Percentiles rank a stretch among this genome's conserved stretches.
Evolutionary conservation across 2,329 filamentous ascomycete genomes (phyloP).

Genomic region (Aciculosporium take): DNA sequence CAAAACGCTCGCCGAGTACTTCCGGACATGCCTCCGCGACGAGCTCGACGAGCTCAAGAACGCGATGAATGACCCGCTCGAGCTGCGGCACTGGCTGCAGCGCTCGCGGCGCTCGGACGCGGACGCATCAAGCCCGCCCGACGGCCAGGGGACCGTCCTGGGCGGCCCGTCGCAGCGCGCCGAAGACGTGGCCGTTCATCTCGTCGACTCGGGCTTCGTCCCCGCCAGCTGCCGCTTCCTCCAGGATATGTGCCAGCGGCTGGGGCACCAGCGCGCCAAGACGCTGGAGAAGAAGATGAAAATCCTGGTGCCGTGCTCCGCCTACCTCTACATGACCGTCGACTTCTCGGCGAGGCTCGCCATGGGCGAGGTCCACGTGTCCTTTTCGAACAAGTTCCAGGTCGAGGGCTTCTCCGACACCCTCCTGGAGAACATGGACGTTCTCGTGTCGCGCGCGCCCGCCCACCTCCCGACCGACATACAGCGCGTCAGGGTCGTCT

Average conservation of each 20-base stretch:
- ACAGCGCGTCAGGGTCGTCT: constrained; percentile 49
- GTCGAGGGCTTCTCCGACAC: constrained; percentile 38
- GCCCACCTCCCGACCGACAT: constrained; percentile 59
- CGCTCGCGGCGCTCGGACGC: constrained; percentile 20
- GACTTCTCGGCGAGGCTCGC: constrained; percentile 48
- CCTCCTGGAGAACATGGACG: constrained; percentile 39
- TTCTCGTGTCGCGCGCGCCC: constrained; percentile 56
- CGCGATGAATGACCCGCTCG: constrained; percentile 33
- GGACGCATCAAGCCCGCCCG: constrained; percentile 25
- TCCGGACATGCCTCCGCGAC: constrained; percentile 33
- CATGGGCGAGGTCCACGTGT: constrained; percentile 53
- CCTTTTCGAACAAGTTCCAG: constrained; percentile 53
- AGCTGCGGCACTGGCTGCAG: constrained; percentile 40
- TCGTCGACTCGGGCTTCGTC: constrained; percentile 48
- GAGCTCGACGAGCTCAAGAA: constrained; percentile 38
- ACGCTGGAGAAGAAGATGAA: constrained; percentile 41
- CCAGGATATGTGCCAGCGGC: constrained; percentile 28
- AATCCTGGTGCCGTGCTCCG: constrained; percentile 45
- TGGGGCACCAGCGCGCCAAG: constrained; percentile 39
- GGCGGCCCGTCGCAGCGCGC: constrained; percentile 35
- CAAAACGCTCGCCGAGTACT: constrained; percentile 30
- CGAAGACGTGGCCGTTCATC: constrained; percentile 36
- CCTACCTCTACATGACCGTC: constrained; percentile 50
- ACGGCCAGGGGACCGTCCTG: constrained; percentile 26
- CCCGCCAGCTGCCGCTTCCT: constrained; percentile 33